Evolutionary conservation across 2,329 filamentous ascomycete species (phyloP).

Genomic region (Aspergillus carbonarius): DNA sequence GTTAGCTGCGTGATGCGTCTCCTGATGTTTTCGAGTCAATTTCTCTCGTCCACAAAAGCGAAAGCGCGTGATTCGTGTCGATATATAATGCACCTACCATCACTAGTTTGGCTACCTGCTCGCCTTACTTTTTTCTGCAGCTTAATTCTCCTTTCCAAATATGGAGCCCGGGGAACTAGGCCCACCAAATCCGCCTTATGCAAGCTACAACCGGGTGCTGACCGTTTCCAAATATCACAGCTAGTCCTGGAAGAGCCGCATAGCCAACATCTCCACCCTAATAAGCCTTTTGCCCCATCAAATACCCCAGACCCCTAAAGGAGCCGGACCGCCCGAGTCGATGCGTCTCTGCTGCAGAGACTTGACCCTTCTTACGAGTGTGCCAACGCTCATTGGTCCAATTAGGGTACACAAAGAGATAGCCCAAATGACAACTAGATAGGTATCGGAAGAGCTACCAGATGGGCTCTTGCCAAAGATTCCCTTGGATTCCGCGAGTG

Average conservation of each 20-base stretch:
- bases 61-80: too few relatives aligned
- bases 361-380: neutral
- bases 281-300: neutral
- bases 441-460: neutral
- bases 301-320: neutral
- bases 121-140: too few relatives aligned
- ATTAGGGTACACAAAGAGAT: neutral
- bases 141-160: too few relatives aligned
- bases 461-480: neutral
- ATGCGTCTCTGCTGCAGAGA: neutral
- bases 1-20: too few relatives aligned
- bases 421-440: neutral
- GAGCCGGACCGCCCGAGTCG: neutral
- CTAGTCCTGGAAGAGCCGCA: neutral
- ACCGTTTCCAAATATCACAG: neutral
- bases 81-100: too few relatives aligned
- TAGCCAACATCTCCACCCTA: neutral
- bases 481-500: constrained; percentile 54
- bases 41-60: too few relatives aligned
- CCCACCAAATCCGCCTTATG: too few relatives aligned
- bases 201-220: too few relatives aligned
- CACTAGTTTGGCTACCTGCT: too few relatives aligned
- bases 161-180: too few relatives aligned
- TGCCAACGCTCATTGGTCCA: neutral
- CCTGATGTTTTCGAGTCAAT: too few relatives aligned